Evolutionary conservation across 139 green algal genomes (phyloP), one percentile per base, ranked within the genome.

Genomic region (Chlamydomonas incerta): DNA sequence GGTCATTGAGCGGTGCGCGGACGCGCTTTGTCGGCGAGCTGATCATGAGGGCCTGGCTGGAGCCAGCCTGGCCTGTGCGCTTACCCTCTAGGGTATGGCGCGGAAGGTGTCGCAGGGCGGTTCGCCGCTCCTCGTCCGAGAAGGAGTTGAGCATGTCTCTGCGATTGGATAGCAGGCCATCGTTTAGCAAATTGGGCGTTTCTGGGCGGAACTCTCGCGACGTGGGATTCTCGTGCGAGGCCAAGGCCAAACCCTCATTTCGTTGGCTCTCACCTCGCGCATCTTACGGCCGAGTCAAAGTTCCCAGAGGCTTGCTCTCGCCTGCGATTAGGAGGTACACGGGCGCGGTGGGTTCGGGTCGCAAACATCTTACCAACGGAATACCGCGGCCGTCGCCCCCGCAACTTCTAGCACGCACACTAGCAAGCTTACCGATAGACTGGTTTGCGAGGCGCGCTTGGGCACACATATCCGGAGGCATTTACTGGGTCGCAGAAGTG

Each of bases 41-140:
- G n/a, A n/a, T n/a, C n/a, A n/a, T n/a, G n/a, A n/a, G n/a, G n/a
- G n/a, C n/a, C n/a, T n/a, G n/a, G n/a, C n/a, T n/a, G n/a, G n/a
- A n/a, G n/a, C n/a, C n/a, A n/a, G n/a, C n/a, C n/a, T n/a, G n/a
- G n/a, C n/a, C n/a, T n/a, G n/a, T n/a, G n/a, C 41, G 55, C 74
- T 10, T 18, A 85, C 79, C 79, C 76, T 85, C 79, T 1, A 85
- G 79, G 0, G 65, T 58, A 20, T 85, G 77, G 21, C 79, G 65
- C 2, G 79, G 79, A 23, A 85, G 47, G 47, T 68, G 47, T 14
- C 57, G 37, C 0, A 85, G 46, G 0, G 79, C 31, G 6, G 11
- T 26, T 4, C 26, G 52, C 4, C 79, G 66, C 18, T 85, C 79
- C 13, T 72, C 47, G 0, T 85, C 66, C 14, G 21, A 1, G 31